Base-by-base conservation (phyloP, 2,329 filamentous ascomycete species). In the Berkeleyomyces rouxiae region DNA sequence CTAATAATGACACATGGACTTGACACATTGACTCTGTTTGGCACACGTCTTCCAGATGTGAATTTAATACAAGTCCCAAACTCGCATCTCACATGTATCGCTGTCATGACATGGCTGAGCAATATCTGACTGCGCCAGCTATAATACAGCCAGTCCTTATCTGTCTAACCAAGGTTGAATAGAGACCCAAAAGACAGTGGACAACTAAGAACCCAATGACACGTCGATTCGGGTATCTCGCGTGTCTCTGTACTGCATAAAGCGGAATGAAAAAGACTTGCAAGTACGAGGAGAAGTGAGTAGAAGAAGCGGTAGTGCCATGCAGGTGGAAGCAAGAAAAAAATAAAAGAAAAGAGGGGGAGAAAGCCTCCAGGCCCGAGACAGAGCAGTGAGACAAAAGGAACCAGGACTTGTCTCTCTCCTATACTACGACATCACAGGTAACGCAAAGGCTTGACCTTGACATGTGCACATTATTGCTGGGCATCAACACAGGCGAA, bases 401-500 rank as follows among this genome's bases (percentile, higher is more conserved):
- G 49, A 53, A 53, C 49, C 6, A 11, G 49, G 36, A 31, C 11
- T 53, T 53, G 23, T 7, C 33, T 13, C 36, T 53, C 36, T 36
- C 49, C 23, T 53, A 23, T 53, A n/a, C 23, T 55, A 55, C 49
- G 33, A 55, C 49, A 10, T 39, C n/a, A 33, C 49, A 37, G 49
- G 49, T 37, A 55, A 13, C 31, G 49, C 49, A 55, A 55, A 55
- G 23, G 23, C 23, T 23, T 23, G 23, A 23, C 37, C 49, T 55
- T 55, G 49, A 55, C 11, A 55, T 55, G 49, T 55, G 49, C 31
- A 55, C 49, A 55, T 37, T 23, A 23, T 23, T 23, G 37, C 49
- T 55, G 49, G 49, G 49, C 49, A 55, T 55, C 49, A 55, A 55
- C 49, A 55, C 49, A 55, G 49, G 37, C 31, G 23, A 55, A 55